These are phyloP conservation scores for Fusarium albosuccineum DNA, from an alignment of 2,329 filamentous ascomycete species.

Conservation along the genomic window DNA sequence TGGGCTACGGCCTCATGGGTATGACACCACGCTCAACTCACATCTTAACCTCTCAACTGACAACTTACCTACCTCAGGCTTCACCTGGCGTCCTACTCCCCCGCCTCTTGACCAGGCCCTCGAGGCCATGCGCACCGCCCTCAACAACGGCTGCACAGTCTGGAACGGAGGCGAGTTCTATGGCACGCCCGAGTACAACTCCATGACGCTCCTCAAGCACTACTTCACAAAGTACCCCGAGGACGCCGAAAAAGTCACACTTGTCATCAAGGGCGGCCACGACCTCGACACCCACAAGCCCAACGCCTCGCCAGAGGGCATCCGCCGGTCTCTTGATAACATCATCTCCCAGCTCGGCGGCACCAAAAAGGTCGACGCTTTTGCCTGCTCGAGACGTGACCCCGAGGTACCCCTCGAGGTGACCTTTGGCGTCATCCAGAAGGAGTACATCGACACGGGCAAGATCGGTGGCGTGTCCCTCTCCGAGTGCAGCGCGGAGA, in stretches of 20 bases:
- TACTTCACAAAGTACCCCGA: constrained; percentile 76
- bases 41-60: neutral
- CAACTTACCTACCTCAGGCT: constrained; percentile 47
- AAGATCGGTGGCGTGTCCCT: constrained; percentile 65
- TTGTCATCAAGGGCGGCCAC: constrained; percentile 72
- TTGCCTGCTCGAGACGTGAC: constrained; percentile 71
- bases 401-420: constrained; percentile 58
- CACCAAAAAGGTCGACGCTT: constrained; percentile 72
- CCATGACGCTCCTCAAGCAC: constrained; percentile 68
- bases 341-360: constrained; percentile 64
- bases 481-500: constrained; percentile 64
- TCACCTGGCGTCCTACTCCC: constrained; percentile 58
- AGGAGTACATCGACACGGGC: constrained; percentile 65
- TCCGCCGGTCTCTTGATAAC: constrained; percentile 71
- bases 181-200: constrained; percentile 69
- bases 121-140: constrained; percentile 66
- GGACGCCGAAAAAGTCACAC: constrained; percentile 71
- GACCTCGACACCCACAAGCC: constrained; percentile 53
- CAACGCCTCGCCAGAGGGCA: constrained; percentile 65
- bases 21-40: constrained; percentile 26
- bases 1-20: constrained; percentile 70
- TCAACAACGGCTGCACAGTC: constrained; percentile 59
- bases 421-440: constrained; percentile 57
- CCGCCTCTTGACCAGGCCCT: constrained; percentile 63
- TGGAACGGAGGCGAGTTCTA: constrained; percentile 78